Base-by-base conservation (phyloP, 169 alveolate genomes). In the Plasmodium inui region DNA sequence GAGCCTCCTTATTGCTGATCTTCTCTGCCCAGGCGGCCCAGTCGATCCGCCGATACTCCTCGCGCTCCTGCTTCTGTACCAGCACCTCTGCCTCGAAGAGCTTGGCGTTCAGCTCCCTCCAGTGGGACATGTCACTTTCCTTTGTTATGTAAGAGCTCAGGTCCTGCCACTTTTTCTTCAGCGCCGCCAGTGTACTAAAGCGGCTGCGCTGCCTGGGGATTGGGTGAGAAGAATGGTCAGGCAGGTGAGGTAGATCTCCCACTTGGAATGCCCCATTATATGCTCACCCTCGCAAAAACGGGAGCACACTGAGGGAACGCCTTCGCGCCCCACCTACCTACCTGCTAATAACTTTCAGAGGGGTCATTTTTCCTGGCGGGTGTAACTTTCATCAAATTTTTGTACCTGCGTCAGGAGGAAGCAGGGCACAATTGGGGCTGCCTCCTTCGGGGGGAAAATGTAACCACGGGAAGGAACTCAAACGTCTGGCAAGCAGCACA, bases 1-100 rank as follows among this genome's bases (percentile, higher is more conserved):
- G 92, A n/a, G 94, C 84, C 53, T 93, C 94, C 86, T 93, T 90
- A 55, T 95, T 95, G 39, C 94, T 76, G 10, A 95, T 95, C 44
- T 70, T 50, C 14, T 78, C 84, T 17, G 72, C 92, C 95, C 95
- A 95, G 26, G 79, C 44, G 22, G 3, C 82, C 97, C 97, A 95
- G 39, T 95, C 96, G 6, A 95, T 88, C 37, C 71, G 46, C 72
- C 81, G 79, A 26, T 57, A 26, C 30, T 30, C 12, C 70, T 55
- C 80, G 17, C 72, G 46, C 10, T 78, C 94, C 34, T 85, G 79
- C 70, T 61, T 88, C 30, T 88, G 81, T 10, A 88, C 84, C 44
- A 88, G 71, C 6, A 26, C 71, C 73, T 88, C 94, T 10, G 88
- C 88, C 70, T 88, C 94, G 82, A 39, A 78, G 12, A 88, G 39